These are phyloP conservation scores for Sugiyamaella chiloensis DNA, from an alignment of 805 yeast genomes.

Conservation along the genomic window DNA sequence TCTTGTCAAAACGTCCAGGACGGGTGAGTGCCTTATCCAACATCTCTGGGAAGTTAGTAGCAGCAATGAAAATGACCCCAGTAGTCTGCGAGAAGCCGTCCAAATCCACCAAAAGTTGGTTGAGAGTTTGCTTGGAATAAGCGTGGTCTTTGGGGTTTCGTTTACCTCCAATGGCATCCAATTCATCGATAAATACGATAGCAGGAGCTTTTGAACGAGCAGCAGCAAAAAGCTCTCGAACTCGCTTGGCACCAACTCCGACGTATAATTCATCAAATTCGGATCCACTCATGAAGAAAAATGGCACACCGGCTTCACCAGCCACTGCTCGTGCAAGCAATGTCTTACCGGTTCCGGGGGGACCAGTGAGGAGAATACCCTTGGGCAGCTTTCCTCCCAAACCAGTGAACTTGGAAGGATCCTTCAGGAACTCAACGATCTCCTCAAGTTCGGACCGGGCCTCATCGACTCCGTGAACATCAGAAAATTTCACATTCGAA, in stretches of 20 bases:
- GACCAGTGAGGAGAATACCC: slow-evolving; percentile 95
- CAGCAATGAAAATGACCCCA: slow-evolving; percentile 95
- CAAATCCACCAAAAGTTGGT: slow-evolving; percentile 90
- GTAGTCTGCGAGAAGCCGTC: slow-evolving; percentile 88
- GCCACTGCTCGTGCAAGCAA: slow-evolving; percentile 96
- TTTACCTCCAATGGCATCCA: slow-evolving; percentile 98
- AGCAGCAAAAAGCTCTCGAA: slow-evolving; percentile 87
- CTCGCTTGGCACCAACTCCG: slow-evolving; percentile 98
- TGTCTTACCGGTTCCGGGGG: slow-evolving; percentile 99
- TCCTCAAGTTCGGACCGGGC: slow-evolving; percentile 97
- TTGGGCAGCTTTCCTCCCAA: slow-evolving; percentile 97
- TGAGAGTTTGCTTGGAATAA: slow-evolving; percentile 94
- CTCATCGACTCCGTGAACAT: slow-evolving; percentile 97
- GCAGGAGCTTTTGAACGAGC: slow-evolving; percentile 97
- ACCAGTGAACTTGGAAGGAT: slow-evolving; percentile 93
- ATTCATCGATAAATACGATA: slow-evolving; percentile 92
- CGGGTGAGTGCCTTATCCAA: slow-evolving; percentile 95
- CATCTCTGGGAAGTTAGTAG: slow-evolving; percentile 96
- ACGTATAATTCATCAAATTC: slow-evolving; percentile 98
- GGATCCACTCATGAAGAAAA: slow-evolving; percentile 97
- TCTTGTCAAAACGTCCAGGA: slow-evolving; percentile 97
- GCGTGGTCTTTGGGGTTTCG: slow-evolving; percentile 98
- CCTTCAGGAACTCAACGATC: slow-evolving; percentile 94
- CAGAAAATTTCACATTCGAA: slow-evolving; percentile 83
- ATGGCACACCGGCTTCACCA: slow-evolving; percentile 98